Evolutionary conservation across 2,329 filamentous ascomycete genomes (phyloP), one percentile per base, ranked within the genome.

Genomic region (Talaromyces sp.): DNA sequence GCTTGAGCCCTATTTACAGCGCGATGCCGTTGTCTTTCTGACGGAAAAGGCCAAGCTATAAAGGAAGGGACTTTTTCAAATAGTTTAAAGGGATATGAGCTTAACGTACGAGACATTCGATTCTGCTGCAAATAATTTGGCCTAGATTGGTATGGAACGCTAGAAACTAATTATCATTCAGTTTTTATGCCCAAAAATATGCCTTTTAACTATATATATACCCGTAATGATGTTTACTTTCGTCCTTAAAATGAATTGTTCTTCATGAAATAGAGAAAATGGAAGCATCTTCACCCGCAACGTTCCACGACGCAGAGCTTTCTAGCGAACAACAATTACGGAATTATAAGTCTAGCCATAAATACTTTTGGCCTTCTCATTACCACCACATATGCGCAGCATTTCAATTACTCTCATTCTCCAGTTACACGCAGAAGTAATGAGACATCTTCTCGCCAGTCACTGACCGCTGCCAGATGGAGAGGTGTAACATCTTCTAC

Each of bases 11-110:
- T 31, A 54, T 55, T 50, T 61, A n/a, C 59, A 55, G 24, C 9
- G 46, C 13, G 59, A 61, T n/a, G 55, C 59, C 35, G 55, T 61
- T 4, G 59, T 58, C 21, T 61, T 61, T 32, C 32, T 54, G 55
- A 46, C 4, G 8, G 49, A 52, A 17, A 52, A 52, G 27, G 27
- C 49, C 31, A 27, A 13, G 3, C 26, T 52, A 4, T 52, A 52
- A 26, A 11, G 8, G 13, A 29, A 10, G n/a, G 9, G 17, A 1
- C n/a, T 13, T 19, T 17, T 21, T 46, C 43, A n/a, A n/a, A 1
- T 14, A 13, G 17, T 46, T 19, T 51, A 17, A 10, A 14, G 27
- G 24, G 11, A 51, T n/a, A n/a, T n/a, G n/a, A n/a, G n/a, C n/a
- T n/a, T n/a, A n/a, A n/a, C n/a, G n/a, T n/a, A n/a, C n/a, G 17